phyloP scores from a whole-genome alignment of 2,329 filamentous ascomycete genomes.

The Fusarium piperis region DNA sequence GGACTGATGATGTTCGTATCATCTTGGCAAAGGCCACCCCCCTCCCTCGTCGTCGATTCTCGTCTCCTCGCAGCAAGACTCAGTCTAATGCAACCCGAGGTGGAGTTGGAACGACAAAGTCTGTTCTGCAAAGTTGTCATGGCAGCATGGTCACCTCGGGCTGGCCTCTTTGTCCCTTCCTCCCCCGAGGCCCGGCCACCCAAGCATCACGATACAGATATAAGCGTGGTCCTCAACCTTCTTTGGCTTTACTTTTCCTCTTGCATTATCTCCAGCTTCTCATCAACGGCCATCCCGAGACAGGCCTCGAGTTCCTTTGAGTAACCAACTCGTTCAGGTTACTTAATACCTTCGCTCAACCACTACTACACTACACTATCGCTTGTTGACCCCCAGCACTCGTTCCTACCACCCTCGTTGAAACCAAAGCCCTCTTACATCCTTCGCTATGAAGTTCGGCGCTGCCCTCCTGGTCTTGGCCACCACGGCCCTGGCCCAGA shows the following conservation, averaged over 20 bases:
- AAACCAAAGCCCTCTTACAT: slow-evolving; percentile 11
- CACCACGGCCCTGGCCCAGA: slow-evolving; percentile 37
- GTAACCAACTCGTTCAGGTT: slow-evolving; percentile 46
- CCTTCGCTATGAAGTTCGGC: slow-evolving; percentile 40
- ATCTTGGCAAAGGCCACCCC: slow-evolving; percentile 36
- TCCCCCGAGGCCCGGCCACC: slow-evolving; percentile 1
- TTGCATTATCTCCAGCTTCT: slow-evolving; percentile 27
- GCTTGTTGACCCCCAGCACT: slow-evolving; percentile 35
- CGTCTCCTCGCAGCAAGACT: slow-evolving; percentile 28
- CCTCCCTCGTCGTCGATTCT: slow-evolving; percentile 34
- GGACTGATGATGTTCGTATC: slow-evolving; percentile 39
- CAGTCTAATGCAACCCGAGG: slow-evolving; percentile 36
- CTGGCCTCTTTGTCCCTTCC: slow-evolving; percentile 12
- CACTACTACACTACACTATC: slow-evolving; percentile 15
- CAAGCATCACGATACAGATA: slow-evolving; percentile 30
- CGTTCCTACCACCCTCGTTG: slow-evolving; percentile 29
- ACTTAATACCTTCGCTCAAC: slow-evolving; percentile 42
- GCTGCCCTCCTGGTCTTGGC: slow-evolving; percentile 39
- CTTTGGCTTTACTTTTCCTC: slow-evolving; percentile 20
- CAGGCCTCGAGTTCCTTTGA: slow-evolving; percentile 23
- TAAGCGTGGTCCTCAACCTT: slow-evolving; percentile 32
- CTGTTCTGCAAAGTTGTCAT: slow-evolving; percentile 34
- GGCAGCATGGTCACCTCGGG: slow-evolving; percentile 28
- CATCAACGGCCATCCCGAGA: slow-evolving; percentile 14
- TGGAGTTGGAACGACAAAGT: slow-evolving; percentile 33